phyloP scores from a whole-genome alignment of 805 yeast species.

The Candida oleophila region DNA sequence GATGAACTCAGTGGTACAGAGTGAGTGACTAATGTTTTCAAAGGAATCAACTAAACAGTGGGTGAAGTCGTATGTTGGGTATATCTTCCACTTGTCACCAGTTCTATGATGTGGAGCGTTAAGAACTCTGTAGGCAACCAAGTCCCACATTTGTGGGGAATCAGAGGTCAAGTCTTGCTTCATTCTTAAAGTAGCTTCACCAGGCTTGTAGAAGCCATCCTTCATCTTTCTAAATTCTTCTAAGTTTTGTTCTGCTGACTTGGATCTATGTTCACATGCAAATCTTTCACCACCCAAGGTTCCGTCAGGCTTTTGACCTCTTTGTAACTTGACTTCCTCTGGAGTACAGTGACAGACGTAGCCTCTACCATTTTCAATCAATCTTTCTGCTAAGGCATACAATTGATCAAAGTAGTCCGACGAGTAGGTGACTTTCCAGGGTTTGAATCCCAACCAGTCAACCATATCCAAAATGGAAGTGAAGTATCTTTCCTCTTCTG shows the following conservation, averaged over 20 bases:
- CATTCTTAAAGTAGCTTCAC: constrained; percentile 95
- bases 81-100: constrained; percentile 95
- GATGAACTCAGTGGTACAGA: constrained; percentile 94
- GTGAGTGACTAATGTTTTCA: constrained; percentile 92
- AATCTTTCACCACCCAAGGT: constrained; percentile 89
- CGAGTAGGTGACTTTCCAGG: constrained; percentile 94
- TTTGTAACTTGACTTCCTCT: constrained; percentile 83
- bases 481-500: constrained; percentile 92
- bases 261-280: constrained; percentile 75
- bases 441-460: constrained; percentile 90
- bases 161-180: constrained; percentile 88
- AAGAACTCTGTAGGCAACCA: constrained; percentile 93
- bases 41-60: constrained; percentile 98
- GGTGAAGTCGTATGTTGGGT: constrained; percentile 98
- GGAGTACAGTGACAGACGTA: constrained; percentile 93
- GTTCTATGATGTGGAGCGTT: constrained; percentile 94
- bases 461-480: constrained; percentile 81
- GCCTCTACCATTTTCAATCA: constrained; percentile 70
- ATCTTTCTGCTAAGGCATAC: constrained; percentile 82
- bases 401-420: constrained; percentile 91
- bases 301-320: constrained; percentile 92
- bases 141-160: constrained; percentile 99
- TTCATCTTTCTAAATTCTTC: constrained; percentile 85
- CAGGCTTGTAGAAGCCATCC: constrained; percentile 83
- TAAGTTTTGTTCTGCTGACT: constrained; percentile 72